Evolutionary conservation across 352 stramenopile genomes (phyloP), one percentile per base, ranked within the genome.

Genomic region (Phytopythium sindhum): DNA sequence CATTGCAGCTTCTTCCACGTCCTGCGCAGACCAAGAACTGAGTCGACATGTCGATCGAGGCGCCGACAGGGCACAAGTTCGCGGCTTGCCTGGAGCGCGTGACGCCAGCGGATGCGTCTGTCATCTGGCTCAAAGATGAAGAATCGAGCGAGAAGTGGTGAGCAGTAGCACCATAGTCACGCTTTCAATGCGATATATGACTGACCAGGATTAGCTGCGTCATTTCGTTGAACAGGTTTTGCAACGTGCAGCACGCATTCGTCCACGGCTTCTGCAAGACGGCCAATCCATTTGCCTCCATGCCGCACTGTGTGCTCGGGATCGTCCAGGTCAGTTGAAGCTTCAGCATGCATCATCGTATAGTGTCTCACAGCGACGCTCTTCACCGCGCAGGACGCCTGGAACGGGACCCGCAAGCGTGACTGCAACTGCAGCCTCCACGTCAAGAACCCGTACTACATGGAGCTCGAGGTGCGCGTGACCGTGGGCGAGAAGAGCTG

Each of bases 371-470:
- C 9, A 17, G 35, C 14, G 15, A 42, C 35, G 14, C 10, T 42
- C 35, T 45, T n/a, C 15, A 11, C 4, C 19, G n/a, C 7, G 42
- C 47, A 54, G 47, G 47, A 54, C 47, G 47, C 47, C 1, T 54
- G 47, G 47, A 29, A 9, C 23, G 47, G 9, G 15, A 54, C 47
- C 9, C 23, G 23, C 23, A 21, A 54, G 42, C 42, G 19, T 12
- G 42, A 48, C 26, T 29, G 19, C 42, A 2, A 14, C 47, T 54
- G 47, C 47, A 35, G 5, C 12, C 23, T 54, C 10, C 11, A 35
- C 47, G 47, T 54, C 23, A 29, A 35, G 26, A 54, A 54, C 24
- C 47, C 47, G 47, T 54, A 56, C 50, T 56, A 39, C 50, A 56
- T 56, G 28, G 50, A 56, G 28, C 50, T 56, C 24, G 50, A 39